phyloP scores from a whole-genome alignment of 768 basidiomycete species.

The Coprinopsis strossmayeri region DNA sequence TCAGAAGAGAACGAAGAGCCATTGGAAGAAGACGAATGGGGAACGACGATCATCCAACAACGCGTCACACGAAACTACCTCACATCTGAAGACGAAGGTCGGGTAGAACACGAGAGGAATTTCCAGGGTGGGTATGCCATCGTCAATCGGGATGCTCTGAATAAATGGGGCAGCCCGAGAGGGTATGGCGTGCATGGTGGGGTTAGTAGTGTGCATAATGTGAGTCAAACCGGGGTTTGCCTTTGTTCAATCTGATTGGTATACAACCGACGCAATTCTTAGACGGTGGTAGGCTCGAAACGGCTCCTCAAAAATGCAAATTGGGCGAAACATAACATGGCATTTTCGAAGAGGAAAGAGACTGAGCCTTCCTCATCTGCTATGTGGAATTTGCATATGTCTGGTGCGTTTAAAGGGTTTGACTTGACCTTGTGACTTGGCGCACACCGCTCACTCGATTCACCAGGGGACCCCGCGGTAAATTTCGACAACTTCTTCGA shows the following conservation, averaged over 20 bases:
- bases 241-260: background rate
- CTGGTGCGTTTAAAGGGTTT: too few species aligned
- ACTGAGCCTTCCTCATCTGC: slow-evolving; percentile 51
- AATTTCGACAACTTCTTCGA: slow-evolving; percentile 61
- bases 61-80: slow-evolving; percentile 42
- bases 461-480: slow-evolving; percentile 46
- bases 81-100: slow-evolving; percentile 42
- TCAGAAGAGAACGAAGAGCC: too few species aligned
- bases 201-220: slow-evolving; percentile 44
- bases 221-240: slow-evolving; percentile 16
- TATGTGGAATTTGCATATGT: slow-evolving; percentile 62
- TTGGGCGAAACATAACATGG: slow-evolving; percentile 60
- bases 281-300: slow-evolving; percentile 57
- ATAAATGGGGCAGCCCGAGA: slow-evolving; percentile 50
- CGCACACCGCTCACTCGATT: too few species aligned
- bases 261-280: background rate
- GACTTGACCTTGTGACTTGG: too few species aligned
- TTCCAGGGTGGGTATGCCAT: slow-evolving; percentile 53
- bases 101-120: slow-evolving; percentile 46
- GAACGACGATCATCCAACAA: slow-evolving; percentile 46
- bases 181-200: slow-evolving; percentile 63
- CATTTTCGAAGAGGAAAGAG: slow-evolving; percentile 53
- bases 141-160: slow-evolving; percentile 45
- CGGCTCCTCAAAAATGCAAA: slow-evolving; percentile 55
- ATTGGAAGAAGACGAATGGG: slow-evolving; percentile 59